Base-by-base conservation (phyloP, 2,329 filamentous ascomycete genomes). In the Colletotrichum coccodes region DNA sequence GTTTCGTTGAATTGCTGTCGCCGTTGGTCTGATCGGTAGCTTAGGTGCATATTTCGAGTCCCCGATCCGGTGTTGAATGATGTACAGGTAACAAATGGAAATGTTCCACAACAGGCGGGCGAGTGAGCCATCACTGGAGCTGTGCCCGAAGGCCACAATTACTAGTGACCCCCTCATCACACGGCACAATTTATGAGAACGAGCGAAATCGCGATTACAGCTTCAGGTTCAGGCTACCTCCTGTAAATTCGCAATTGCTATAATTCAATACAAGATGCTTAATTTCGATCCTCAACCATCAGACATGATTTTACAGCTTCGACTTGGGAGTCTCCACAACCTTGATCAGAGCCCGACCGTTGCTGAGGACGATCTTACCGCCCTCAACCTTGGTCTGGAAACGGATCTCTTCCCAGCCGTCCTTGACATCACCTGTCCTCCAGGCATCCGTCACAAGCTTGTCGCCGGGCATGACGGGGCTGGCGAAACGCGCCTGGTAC, bases 401-500 rank as follows among this genome's bases (percentile, higher is more conserved):
- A 53, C 94, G 86, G 58, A 97, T 83, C 79, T 97, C 94, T 81
- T 97, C 94, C 81, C 88, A 97, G 1, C 81, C 87, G 49, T 87
- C 87, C 77, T 90, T 86, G 74, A 83, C 80, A 74, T 90, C 83
- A 1, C 94, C 94, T 26, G 89, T 93, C 77, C 87, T 86, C 95
- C 95, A 98, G 58, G 93, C 93, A 77, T 93, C 90, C 6, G 91
- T 94, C 40, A 93, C 87, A 34, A 97, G 86, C 83, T 92, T 94
- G 78, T 96, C 93, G 26, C 92, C 94, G 0, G 94, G 94, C 77
- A 89, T 90, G 9, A 97, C 94, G 1, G 94, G 94, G 71, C 90
- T 92, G 14, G 94, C 94, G 78, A 97, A 97, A 49, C 94, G 86
- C 21, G 94, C 94, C 83, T 95, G 93, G 84, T 95, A 97, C 81